Evolutionary conservation across 768 basidiomycete species (phyloP).

Genomic region (Agrocybe chaxingu): DNA sequence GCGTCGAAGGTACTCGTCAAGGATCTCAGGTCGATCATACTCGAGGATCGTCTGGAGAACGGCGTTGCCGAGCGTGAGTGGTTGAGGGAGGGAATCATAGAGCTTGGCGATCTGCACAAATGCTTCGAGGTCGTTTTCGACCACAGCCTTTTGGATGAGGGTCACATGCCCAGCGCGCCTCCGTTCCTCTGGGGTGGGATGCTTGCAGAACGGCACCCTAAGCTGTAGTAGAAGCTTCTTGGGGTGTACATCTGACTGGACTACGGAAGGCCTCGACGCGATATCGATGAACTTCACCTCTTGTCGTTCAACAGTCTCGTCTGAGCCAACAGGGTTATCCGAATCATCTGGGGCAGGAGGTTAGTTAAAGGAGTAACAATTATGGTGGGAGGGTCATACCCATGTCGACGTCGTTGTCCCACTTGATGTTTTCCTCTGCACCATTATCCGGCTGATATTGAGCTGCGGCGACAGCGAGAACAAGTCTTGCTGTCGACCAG

Average conservation of each 20-base stretch:
- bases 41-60: constrained; percentile 28
- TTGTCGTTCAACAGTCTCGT: constrained; percentile 32
- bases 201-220: neutral
- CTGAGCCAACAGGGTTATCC: constrained; percentile 41
- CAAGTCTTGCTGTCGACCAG: constrained; percentile 57
- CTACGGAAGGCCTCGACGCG: constrained; percentile 41
- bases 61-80: constrained; percentile 18
- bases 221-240: constrained; percentile 27
- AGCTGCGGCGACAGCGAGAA: constrained; percentile 53
- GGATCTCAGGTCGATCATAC: constrained; percentile 43
- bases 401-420: constrained; percentile 29
- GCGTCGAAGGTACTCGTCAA: constrained; percentile 56
- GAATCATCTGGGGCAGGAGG: constrained; percentile 26
- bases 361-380: neutral
- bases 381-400: constrained; percentile 20
- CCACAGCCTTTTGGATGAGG: constrained; percentile 33
- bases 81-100: constrained; percentile 32
- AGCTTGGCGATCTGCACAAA: constrained; percentile 48
- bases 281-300: constrained; percentile 50
- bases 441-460: constrained; percentile 45
- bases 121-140: constrained; percentile 45
- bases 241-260: constrained; percentile 40
- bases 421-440: constrained; percentile 28
- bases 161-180: constrained; percentile 5
- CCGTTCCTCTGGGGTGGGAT: neutral